Percentiles rank a stretch among this genome's conserved stretches.
These are phyloP conservation scores for Schwanniomyces polymorphus DNA, from an alignment of 805 yeast genomes.

Conservation along the genomic window DNA sequence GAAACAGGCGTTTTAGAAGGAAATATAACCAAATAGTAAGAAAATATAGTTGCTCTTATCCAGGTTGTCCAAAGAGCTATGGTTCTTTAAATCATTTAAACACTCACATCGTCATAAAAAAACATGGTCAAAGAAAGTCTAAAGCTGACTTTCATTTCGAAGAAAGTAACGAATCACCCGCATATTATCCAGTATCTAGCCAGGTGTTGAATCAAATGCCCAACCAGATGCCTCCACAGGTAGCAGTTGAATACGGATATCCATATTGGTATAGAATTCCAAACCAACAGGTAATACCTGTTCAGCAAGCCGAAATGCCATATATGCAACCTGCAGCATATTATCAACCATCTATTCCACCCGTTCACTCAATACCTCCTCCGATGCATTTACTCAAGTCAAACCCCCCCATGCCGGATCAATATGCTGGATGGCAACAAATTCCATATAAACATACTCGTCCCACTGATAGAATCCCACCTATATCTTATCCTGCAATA, in stretches of 20 bases:
- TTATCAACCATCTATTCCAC: not conserved
- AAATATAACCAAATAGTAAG: conserved; percentile 36
- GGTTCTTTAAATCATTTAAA: conserved; percentile 44
- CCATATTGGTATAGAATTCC: not conserved
- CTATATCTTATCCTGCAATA: not conserved
- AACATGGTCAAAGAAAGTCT: conserved; percentile 43
- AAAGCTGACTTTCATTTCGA: conserved; percentile 39
- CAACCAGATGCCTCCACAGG: not conserved
- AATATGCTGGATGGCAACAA: not conserved
- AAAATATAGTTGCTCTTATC: conserved; percentile 32
- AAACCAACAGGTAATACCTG: not conserved
- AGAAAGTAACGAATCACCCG: conserved; percentile 7
- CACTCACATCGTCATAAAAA: conserved; percentile 46
- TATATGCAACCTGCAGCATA: not conserved
- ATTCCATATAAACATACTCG: not conserved
- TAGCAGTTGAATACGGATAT: not conserved
- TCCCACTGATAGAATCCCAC: not conserved
- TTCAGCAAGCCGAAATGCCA: not conserved
- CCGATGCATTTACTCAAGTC: not conserved
- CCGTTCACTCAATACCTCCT: not conserved
- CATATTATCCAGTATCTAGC: conserved; percentile 1
- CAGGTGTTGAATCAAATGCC: not conserved
- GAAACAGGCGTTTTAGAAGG: conserved; percentile 35
- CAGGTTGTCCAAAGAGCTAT: conserved; percentile 42
- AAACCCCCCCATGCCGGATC: not conserved